A percentile compares a stretch with the other conserved stretches of the same genome.
phyloP scores from a whole-genome alignment of 176 grass and related monocot genomes.

The sorghum (Sorghum bicolor) region DNA sequence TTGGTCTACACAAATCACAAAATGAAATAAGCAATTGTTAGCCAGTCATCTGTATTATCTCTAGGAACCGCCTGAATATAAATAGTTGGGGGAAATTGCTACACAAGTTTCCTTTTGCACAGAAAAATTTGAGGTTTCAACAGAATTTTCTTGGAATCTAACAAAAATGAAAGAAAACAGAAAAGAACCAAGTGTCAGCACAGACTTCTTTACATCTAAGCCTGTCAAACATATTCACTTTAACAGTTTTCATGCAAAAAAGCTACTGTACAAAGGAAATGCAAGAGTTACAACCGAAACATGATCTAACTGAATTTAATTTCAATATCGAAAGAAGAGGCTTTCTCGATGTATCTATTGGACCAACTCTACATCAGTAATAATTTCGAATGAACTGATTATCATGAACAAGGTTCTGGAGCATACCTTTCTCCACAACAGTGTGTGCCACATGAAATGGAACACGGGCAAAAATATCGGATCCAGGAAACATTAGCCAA shows the following conservation, averaged over 20 bases:
- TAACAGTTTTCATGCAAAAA: neutral
- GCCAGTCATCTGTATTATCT: neutral
- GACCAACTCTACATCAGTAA: neutral
- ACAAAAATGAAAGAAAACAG: neutral
- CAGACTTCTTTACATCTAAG: neutral
- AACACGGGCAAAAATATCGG: slow-evolving; percentile 71
- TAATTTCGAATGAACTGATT: neutral
- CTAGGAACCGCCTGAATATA: neutral
- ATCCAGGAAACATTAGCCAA: slow-evolving; percentile 79
- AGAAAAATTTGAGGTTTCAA: neutral
- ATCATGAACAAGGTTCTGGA: neutral
- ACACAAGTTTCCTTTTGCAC: neutral
- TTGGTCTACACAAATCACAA: slow-evolving; percentile 50
- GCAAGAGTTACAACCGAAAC: neutral
- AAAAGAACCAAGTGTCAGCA: neutral
- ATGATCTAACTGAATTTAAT: slow-evolving; percentile 1
- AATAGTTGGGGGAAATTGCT: neutral
- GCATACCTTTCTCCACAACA: slow-evolving; percentile 67
- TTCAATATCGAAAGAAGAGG: neutral
- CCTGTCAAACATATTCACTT: neutral
- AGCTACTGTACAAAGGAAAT: neutral
- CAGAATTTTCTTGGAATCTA: neutral
- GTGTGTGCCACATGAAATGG: slow-evolving; percentile 84
- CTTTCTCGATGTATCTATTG: neutral
- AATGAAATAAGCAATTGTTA: neutral